These are phyloP conservation scores for Populus ilicifolia DNA, from an alignment of 345 rosid genomes.

Conservation along the genomic window DNA sequence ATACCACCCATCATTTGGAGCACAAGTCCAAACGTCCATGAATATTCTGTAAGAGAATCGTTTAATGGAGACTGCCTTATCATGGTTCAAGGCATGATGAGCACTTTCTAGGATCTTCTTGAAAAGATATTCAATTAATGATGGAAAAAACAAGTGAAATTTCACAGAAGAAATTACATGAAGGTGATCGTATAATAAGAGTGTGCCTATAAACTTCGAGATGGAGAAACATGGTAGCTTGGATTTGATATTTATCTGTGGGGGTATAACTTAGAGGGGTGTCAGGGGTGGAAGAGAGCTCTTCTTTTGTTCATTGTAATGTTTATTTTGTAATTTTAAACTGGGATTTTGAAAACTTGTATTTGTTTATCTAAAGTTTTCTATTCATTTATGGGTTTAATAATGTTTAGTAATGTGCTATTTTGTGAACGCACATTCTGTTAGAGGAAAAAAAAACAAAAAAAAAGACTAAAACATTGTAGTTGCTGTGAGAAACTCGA, in stretches of 20 bases:
- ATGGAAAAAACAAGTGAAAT: neutral
- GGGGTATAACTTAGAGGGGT: neutral
- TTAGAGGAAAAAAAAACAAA: neutral
- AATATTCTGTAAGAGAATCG: neutral
- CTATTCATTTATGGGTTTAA: neutral
- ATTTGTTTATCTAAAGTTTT: neutral
- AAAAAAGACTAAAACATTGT: no score
- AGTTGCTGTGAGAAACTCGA: no score
- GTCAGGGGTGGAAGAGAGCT: neutral
- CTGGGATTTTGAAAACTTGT: neutral
- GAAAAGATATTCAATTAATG: neutral
- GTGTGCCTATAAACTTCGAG: neutral
- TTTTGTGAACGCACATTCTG: neutral
- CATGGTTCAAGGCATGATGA: neutral
- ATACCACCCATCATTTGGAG: slow-evolving; percentile 29
- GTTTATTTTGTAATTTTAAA: neutral
- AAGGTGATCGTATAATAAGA: neutral
- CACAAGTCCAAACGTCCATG: slow-evolving; percentile 29
- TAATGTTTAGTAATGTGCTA: neutral
- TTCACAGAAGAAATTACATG: neutral
- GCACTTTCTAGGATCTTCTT: neutral
- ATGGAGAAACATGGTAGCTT: neutral
- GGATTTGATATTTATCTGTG: neutral
- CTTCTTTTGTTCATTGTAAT: neutral
- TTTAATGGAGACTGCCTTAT: neutral